These are phyloP conservation scores for Naganishia randhawae DNA, from an alignment of 768 basidiomycete genomes.

Conservation along the genomic window DNA sequence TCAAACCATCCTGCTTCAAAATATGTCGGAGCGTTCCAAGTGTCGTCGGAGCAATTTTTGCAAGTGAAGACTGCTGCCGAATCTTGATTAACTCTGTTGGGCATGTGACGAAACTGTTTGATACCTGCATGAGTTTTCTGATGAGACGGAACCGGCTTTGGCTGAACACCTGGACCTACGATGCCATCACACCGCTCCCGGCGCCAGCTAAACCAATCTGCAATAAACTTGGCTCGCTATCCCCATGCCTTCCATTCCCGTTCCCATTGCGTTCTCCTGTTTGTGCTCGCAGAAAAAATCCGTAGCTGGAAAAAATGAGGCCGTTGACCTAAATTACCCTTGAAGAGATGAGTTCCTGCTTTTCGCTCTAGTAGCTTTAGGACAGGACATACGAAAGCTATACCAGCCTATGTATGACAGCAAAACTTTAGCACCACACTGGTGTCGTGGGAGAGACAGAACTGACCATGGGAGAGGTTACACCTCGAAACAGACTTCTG, in stretches of 20 bases:
- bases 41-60: slow-evolving; percentile 50
- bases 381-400: slow-evolving; percentile 45
- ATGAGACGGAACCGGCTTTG: neutral
- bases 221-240: slow-evolving; percentile 60
- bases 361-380: neutral
- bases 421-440: neutral
- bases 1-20: slow-evolving; percentile 58
- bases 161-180: slow-evolving; percentile 57
- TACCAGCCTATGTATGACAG: slow-evolving; percentile 39
- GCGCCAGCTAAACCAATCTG: slow-evolving; percentile 76
- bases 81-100: slow-evolving; percentile 82
- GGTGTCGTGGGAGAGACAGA: neutral
- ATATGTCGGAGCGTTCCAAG: slow-evolving; percentile 60
- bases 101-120: slow-evolving; percentile 65
- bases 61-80: slow-evolving; percentile 48
- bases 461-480: slow-evolving; percentile 70
- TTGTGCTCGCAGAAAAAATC: slow-evolving; percentile 69
- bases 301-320: slow-evolving; percentile 78
- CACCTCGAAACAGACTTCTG: slow-evolving; percentile 49
- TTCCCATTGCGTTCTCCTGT: slow-evolving; percentile 37
- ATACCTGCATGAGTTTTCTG: neutral
- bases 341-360: neutral
- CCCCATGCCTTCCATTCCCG: slow-evolving; percentile 34
- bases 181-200: slow-evolving; percentile 71
- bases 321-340: slow-evolving; percentile 59